These are phyloP conservation scores for Sugiyamaella marilandica DNA, from an alignment of 805 yeast species.

Conservation along the genomic window DNA sequence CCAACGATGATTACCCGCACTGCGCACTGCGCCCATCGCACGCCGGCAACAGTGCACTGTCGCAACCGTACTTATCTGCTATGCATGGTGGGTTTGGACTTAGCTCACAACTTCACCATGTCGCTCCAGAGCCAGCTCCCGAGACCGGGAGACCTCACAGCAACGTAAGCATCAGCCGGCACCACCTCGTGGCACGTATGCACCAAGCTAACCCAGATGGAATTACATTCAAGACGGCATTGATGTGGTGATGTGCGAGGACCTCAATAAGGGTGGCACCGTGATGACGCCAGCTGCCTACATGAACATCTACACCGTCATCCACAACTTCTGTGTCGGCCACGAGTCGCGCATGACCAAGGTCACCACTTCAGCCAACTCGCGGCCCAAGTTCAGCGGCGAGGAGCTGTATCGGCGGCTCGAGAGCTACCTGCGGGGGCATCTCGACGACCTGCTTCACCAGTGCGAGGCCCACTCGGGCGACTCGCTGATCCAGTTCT, in stretches of 20 bases:
- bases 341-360: constrained; percentile 14
- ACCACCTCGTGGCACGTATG: neutral
- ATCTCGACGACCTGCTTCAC: constrained; percentile 33
- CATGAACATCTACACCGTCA: constrained; percentile 86
- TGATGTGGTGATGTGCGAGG: neutral
- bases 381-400: constrained; percentile 54
- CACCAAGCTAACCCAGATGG: constrained; percentile 30
- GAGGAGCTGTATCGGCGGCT: constrained; percentile 79
- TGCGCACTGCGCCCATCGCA: too few species aligned
- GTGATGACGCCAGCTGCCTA: constrained; percentile 41
- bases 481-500: constrained; percentile 73
- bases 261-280: constrained; percentile 1
- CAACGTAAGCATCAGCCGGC: constrained; percentile 24
- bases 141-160: constrained; percentile 28
- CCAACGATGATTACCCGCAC: too few species aligned
- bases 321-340: constrained; percentile 81
- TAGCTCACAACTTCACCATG: neutral
- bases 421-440: constrained; percentile 58
- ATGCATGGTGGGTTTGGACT: neutral
- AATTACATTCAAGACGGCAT: constrained; percentile 37
- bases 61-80: too few species aligned
- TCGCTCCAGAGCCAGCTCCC: constrained; percentile 18
- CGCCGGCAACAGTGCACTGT: too few species aligned
- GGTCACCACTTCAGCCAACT: neutral
- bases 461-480: constrained; percentile 41